Conservation (phyloP, 495 filamentous ascomycete genomes). For the Astrothelium subdiscretum region DNA sequence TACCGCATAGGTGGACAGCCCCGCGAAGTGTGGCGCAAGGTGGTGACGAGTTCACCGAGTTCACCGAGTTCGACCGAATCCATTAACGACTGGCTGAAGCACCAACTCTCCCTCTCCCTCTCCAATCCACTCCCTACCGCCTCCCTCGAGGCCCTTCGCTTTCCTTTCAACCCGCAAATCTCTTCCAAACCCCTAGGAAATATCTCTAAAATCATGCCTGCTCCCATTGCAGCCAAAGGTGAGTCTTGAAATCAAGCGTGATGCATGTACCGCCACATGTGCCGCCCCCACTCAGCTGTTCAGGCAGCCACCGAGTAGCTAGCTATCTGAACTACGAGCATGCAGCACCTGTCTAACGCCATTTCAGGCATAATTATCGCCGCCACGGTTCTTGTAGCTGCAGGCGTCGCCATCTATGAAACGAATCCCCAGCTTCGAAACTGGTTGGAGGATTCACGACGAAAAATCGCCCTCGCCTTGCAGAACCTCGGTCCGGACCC, state of each 20-base stretch:
- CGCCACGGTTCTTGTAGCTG: conserved; percentile 63
- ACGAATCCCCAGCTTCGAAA: conserved; percentile 60
- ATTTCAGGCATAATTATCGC: conserved; percentile 63
- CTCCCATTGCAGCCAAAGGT: not conserved
- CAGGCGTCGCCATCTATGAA: conserved; percentile 77
- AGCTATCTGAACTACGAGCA: not conserved
- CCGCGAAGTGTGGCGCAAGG: conserved; percentile 1
- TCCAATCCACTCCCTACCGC: not conserved
- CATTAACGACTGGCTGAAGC: too few relatives aligned
- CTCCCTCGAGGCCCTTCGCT: not conserved
- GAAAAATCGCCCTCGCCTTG: conserved; percentile 66
- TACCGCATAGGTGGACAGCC: not conserved
- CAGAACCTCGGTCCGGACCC: conserved; percentile 69
- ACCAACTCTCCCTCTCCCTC: not conserved
- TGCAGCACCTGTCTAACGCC: not conserved
- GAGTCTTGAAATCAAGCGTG: not conserved
- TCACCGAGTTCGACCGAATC: too few relatives aligned
- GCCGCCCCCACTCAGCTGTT: conserved; percentile 1
- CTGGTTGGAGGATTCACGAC: conserved; percentile 62
- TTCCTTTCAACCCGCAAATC: not conserved
- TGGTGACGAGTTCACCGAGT: not conserved
- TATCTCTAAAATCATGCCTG: not conserved
- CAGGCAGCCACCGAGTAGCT: not conserved
- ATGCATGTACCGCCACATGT: not conserved
- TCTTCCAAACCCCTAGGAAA: not conserved